phyloP scores from a whole-genome alignment of 1,139 yeast species.

The Debaryomyces fabryi region DNA sequence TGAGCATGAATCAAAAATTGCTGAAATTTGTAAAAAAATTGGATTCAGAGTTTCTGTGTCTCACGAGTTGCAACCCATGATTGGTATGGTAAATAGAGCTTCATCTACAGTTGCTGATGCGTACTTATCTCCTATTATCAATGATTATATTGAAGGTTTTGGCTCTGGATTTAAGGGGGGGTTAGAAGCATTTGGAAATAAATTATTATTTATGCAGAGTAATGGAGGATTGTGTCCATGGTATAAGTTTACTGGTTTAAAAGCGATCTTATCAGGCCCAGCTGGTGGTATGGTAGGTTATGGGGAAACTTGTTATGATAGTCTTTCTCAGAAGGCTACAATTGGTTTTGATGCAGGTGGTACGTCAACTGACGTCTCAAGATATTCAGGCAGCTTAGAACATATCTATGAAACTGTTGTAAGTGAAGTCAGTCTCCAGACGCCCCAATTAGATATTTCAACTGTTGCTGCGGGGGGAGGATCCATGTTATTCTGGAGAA shows the following conservation, averaged over 20 bases:
- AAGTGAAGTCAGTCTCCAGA: constrained; percentile 45
- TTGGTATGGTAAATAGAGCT: constrained; percentile 46
- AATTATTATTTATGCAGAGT: constrained; percentile 49
- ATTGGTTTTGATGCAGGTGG: constrained; percentile 55
- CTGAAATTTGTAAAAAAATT: constrained; percentile 36
- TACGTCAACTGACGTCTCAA: constrained; percentile 50
- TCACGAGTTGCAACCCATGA: constrained; percentile 47
- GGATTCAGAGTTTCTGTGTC: constrained; percentile 46
- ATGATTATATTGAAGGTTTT: constrained; percentile 37
- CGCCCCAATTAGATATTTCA: constrained; percentile 50
- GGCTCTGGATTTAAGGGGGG: constrained; percentile 51
- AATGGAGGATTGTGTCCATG: constrained; percentile 54
- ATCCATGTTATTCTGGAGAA: constrained; percentile 47
- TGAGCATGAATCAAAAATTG: constrained; percentile 39
- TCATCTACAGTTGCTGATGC: constrained; percentile 52
- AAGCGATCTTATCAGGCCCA: constrained; percentile 52
- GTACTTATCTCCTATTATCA: constrained; percentile 42
- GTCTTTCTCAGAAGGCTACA: constrained; percentile 33
- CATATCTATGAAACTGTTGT: constrained; percentile 50
- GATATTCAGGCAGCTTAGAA: constrained; percentile 42
- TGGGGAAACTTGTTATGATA: constrained; percentile 47
- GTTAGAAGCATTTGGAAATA: constrained; percentile 44
- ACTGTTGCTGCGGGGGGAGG: constrained; percentile 56
- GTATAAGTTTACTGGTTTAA: constrained; percentile 50
- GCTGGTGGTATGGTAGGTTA: constrained; percentile 57